Percentiles rank a stretch among this genome's conserved stretches.
These are phyloP conservation scores for Pyrenopolyporus hunteri DNA, from an alignment of 495 filamentous ascomycete genomes.

Conservation along the genomic window DNA sequence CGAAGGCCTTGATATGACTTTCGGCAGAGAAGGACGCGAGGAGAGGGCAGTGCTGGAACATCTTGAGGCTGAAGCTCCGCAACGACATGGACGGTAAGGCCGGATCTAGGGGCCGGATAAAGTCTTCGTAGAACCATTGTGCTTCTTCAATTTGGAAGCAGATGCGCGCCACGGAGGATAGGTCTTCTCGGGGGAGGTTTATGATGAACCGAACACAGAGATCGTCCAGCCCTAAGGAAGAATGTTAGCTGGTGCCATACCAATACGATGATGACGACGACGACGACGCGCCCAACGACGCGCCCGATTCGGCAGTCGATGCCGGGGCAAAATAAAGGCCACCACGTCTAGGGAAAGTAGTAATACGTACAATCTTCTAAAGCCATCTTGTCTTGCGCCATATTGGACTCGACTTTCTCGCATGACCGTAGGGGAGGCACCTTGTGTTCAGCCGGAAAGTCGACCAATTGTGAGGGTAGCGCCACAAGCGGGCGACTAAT, in stretches of 20 bases:
- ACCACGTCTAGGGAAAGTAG: neutral
- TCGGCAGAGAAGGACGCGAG: conserved; percentile 79
- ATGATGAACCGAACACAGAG: conserved; percentile 94
- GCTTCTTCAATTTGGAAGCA: conserved; percentile 99
- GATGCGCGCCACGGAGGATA: conserved; percentile 86
- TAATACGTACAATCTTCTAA: conserved; percentile 81
- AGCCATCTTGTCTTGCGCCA: conserved; percentile 81
- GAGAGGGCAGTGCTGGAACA: conserved; percentile 91
- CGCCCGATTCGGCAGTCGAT: neutral
- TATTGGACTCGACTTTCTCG: conserved; percentile 56
- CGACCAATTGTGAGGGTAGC: conserved; percentile 16
- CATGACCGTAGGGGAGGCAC: conserved; percentile 50
- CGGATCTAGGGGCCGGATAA: conserved; percentile 89
- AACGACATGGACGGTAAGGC: conserved; percentile 82
- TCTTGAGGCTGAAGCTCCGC: conserved; percentile 79
- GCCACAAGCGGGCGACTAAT: conserved; percentile 6
- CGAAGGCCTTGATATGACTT: conserved; percentile 79
- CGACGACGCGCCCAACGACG: conserved; percentile 14
- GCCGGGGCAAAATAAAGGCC: neutral
- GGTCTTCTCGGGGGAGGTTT: conserved; percentile 89
- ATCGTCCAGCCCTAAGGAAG: conserved; percentile 83
- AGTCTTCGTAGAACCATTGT: conserved; percentile 99
- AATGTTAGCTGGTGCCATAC: conserved; percentile 35
- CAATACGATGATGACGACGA: too few relatives aligned
- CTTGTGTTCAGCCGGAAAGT: conserved; percentile 4